Evolutionary conservation across 2,329 filamentous ascomycete genomes (phyloP).

Genomic region (Bipolaris sorokiniana): DNA sequence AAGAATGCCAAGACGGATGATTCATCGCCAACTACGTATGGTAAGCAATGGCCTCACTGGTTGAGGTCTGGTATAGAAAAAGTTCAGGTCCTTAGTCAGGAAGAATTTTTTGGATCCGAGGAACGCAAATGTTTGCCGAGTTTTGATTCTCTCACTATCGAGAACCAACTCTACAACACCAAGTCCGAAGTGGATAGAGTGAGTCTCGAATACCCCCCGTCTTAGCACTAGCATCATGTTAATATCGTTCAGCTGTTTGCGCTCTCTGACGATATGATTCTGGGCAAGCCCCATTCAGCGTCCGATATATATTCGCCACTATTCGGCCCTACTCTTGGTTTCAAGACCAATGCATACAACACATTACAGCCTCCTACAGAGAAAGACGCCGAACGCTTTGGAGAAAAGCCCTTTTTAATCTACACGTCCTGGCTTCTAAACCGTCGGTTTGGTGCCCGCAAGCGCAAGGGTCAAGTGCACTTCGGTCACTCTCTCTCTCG

Average conservation of each 20-base stretch:
- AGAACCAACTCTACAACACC: conserved; percentile 54
- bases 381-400: conserved; percentile 46
- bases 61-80: conserved; percentile 43
- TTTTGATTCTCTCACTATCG: conserved; percentile 54
- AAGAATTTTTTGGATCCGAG: conserved; percentile 52
- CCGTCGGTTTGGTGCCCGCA: conserved; percentile 54
- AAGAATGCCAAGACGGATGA: conserved; percentile 15
- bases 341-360: conserved; percentile 54
- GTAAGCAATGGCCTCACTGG: conserved; percentile 49
- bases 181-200: conserved; percentile 38
- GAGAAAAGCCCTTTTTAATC: conserved; percentile 54
- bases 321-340: conserved; percentile 53
- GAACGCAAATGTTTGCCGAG: conserved; percentile 52
- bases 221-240: not conserved
- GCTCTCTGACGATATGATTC: conserved; percentile 55
- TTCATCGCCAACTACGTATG: conserved; percentile 15
- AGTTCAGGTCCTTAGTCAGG: conserved; percentile 51
- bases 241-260: conserved; percentile 41
- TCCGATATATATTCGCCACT: conserved; percentile 55
- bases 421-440: conserved; percentile 56
- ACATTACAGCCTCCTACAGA: conserved; percentile 45
- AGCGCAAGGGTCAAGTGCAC: conserved; percentile 53
- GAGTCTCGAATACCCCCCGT: not conserved
- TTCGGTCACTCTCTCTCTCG: conserved; percentile 53
- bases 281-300: conserved; percentile 52